Base-by-base conservation (phyloP, 2,329 filamentous ascomycete species). In the Coniochaeta sp. region DNA sequence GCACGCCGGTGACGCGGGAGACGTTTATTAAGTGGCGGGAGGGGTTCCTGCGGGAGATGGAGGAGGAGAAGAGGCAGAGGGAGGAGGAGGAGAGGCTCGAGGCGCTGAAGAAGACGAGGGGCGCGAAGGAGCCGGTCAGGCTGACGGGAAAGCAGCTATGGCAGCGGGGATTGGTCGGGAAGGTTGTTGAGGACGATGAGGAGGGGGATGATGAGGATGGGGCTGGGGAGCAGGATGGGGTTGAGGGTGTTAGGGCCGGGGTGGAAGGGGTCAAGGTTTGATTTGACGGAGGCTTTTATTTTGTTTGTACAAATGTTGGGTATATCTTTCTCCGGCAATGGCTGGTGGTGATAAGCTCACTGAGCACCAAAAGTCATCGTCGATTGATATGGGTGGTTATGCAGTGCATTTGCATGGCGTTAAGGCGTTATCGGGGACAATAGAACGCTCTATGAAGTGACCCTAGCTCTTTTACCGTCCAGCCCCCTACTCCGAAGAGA, bases 1-100 rank as follows among this genome's bases (percentile, higher is more conserved):
- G 94, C 53, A 89, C 89, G 31, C 78, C 83, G 28, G 94, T 99
- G 18, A 97, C 85, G n/a, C 77, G 83, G 20, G 90, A 96, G 72
- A 85, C 83, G 0, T 99, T 97, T 63, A 65, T 88, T 59, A 81
- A 79, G 58, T 99, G 94, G 94, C 78, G 89, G 51, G 84, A 85
- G 33, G 80, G 69, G 9, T 99, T 97, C 65, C 66, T 82, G 55
- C 74, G 77, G 63, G 94, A 97, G 74, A 85, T 92, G 81, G 85
- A 86, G 64, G 91, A 94, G n/a, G n/a, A n/a, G 63, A 73, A 83
- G 59, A 69, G 72, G 59, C 77, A 71, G 59, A 79, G 85, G 61
- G 86, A 88, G 67, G 89, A 92, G 57, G 89, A 92, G 58, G 88
- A 92, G 60, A 82, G 88, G 57, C 75, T 84, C 30, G 90, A 91